Percentiles rank a stretch among this genome's conserved stretches.
phyloP scores from a whole-genome alignment of 2,329 filamentous ascomycete species.

The Teratosphaeria viscida region DNA sequence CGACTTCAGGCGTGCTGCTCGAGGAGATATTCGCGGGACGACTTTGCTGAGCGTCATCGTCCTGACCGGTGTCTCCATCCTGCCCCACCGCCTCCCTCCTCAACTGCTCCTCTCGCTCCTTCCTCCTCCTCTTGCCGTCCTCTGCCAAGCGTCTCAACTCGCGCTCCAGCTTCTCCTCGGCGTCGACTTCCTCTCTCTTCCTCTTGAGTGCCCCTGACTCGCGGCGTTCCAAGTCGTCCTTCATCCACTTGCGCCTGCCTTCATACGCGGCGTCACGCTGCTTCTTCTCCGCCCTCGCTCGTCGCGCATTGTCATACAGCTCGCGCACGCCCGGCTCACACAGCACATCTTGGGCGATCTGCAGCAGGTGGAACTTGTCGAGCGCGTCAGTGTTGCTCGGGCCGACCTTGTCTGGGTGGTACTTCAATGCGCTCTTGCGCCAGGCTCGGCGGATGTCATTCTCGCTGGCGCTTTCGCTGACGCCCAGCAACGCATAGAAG shows the following conservation, averaged over 20 bases:
- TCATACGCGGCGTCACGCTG: slow-evolving; percentile 65
- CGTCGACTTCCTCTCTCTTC: slow-evolving; percentile 33
- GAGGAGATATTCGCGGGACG: background rate
- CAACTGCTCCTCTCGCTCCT: slow-evolving; percentile 44
- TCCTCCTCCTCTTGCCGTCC: slow-evolving; percentile 43
- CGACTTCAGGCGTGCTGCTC: slow-evolving; percentile 34
- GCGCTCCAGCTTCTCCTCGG: slow-evolving; percentile 49
- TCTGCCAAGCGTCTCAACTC: slow-evolving; percentile 36
- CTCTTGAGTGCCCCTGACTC: slow-evolving; percentile 46
- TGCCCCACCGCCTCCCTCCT: slow-evolving; percentile 44
- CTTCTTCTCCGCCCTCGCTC: slow-evolving; percentile 59
- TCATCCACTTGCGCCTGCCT: slow-evolving; percentile 61
- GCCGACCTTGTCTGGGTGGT: slow-evolving; percentile 86
- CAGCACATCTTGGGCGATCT: slow-evolving; percentile 78
- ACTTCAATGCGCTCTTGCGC: slow-evolving; percentile 74
- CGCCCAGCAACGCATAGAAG: slow-evolving; percentile 65
- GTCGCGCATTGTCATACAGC: slow-evolving; percentile 67
- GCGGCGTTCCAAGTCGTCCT: slow-evolving; percentile 72
- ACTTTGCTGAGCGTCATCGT: background rate
- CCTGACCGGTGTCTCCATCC: slow-evolving; percentile 27
- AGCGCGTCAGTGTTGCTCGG: slow-evolving; percentile 50
- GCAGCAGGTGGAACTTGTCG: slow-evolving; percentile 73
- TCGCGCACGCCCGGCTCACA: slow-evolving; percentile 58
- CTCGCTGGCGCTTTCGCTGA: slow-evolving; percentile 54
- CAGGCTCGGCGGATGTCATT: slow-evolving; percentile 76